Evolutionary conservation across 1,284 basidiomycete genomes (phyloP), one percentile per base, ranked within the genome.

Genomic region (Golubevia sp.): DNA sequence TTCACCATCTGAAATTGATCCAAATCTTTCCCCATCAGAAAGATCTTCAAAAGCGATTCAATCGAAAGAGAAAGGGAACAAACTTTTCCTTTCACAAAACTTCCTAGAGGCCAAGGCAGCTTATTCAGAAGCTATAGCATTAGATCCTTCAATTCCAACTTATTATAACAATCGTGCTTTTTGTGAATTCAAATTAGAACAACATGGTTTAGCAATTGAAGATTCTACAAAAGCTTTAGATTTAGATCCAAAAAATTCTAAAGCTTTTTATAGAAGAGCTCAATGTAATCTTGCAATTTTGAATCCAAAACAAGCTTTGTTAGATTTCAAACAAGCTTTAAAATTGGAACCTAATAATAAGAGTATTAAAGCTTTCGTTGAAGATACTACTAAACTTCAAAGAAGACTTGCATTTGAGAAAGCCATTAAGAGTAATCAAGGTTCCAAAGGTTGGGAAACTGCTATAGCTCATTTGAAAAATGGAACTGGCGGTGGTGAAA

Each of bases 171-270:
- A 82, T 64, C 64, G 80, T 1, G 80, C 80, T 20, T 76, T 77
- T 6, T 79, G 80, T 53, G 80, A 82, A 63, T 73, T 81, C 58
- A 82, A 79, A 66, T 68, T 82, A 44, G 80, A 82, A 59, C 80
- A 82, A 67, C 74, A 81, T 54, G 79, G 79, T 51, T 66, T 82
- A 23, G 80, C 79, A 20, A 79, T 82, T 49, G 80, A 77, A 27
- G 80, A 82, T 58, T 78, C 80, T 8, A 68, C 21, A 6, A 27
- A 52, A 27, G 21, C 50, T 23, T 52, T 26, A 52, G 2, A 2
- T 7, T 26, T 2, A 23, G 48, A 23, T 23, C 18, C 20, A 18
- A 18, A 23, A 49, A 49, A 15, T 2, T 56, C 49, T 6, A 52
- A 52, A 27, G 50, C 50, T 23, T 52, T 7, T 26, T 52, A 52